Percentiles rank a stretch among this genome's conserved stretches.
phyloP scores from a whole-genome alignment of 1,284 basidiomycete genomes.

The Ustilago nuda region DNA sequence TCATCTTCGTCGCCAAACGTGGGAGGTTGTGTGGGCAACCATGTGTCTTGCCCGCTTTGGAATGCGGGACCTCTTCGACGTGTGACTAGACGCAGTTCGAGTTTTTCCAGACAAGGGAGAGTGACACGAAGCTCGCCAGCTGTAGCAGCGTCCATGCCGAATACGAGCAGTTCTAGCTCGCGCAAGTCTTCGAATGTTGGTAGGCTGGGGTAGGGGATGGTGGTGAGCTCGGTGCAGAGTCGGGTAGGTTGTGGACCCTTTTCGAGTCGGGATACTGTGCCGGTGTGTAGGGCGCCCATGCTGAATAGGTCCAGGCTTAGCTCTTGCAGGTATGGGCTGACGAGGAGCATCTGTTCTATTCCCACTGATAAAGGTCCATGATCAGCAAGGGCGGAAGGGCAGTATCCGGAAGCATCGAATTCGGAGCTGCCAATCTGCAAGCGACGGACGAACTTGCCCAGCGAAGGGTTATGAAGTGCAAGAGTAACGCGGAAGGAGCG shows the following conservation, averaged over 20 bases:
- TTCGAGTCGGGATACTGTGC: slow-evolving; percentile 37
- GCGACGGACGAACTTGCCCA: slow-evolving; percentile 35
- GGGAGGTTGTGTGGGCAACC: slow-evolving; percentile 30
- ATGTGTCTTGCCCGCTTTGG: slow-evolving; percentile 24
- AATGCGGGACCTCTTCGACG: slow-evolving; percentile 32
- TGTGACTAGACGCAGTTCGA: slow-evolving; percentile 52
- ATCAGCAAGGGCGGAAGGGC: slow-evolving; percentile 49
- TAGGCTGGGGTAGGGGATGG: slow-evolving; percentile 52
- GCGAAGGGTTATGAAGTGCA: slow-evolving; percentile 53
- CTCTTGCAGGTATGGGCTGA: slow-evolving; percentile 43
- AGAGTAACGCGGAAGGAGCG: slow-evolving; percentile 47
- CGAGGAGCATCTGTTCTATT: slow-evolving; percentile 59
- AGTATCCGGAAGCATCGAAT: slow-evolving; percentile 56
- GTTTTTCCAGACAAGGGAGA: slow-evolving; percentile 37
- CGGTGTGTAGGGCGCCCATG: slow-evolving; percentile 49
- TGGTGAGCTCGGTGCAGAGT: slow-evolving; percentile 55
- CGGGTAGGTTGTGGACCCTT: slow-evolving; percentile 42
- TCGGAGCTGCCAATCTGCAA: slow-evolving; percentile 47
- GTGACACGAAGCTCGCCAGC: slow-evolving; percentile 43
- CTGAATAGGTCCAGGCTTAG: slow-evolving; percentile 58
- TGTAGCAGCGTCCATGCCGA: slow-evolving; percentile 48
- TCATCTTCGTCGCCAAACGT: slow-evolving; percentile 22
- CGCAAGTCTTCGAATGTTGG: slow-evolving; percentile 53
- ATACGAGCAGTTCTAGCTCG: slow-evolving; percentile 53
- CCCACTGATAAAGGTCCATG: slow-evolving; percentile 43